Evolutionary conservation across 768 basidiomycete genomes (phyloP), one percentile per base, ranked within the genome.

Genomic region (Pleurotus platypus): DNA sequence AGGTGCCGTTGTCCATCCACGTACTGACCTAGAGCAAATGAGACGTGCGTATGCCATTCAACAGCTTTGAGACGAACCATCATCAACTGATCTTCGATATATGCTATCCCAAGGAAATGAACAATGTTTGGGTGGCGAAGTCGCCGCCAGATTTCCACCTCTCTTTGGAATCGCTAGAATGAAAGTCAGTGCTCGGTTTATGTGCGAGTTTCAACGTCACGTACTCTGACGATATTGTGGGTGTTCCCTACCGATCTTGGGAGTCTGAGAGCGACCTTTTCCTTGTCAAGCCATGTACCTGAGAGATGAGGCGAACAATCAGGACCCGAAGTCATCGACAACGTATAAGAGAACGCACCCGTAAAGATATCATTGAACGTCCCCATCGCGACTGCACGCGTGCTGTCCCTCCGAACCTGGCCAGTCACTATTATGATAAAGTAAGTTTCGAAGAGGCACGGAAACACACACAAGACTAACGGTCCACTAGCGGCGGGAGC

Each of bases 1-100:
- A 70, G 16, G 75, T 75, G 9, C 76, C 74, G 55, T 78, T 70
- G 20, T 72, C 68, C 73, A 78, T 77, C 73, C 73, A 78, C 4
- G 78, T 77, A 40, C 73, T 75, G 55, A 80, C 77, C 75, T 24
- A 50, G 55, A 2, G 18, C n/a, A n/a, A 12, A 48, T 58, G 27
- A 51, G 7, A 22, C 5, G 16, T 9, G 3, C 2, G 7, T 39
- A 1, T 9, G n/a, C 2, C 11, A 45, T 45, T 4, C 2, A 45
- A 45, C 20, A 4, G 20, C n/a, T 13, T 8, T 1, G 20, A 49
- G 22, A 8, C 54, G 16, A 26, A 58, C 50, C 57, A 49, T 51
- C 12, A 58, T 45, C 12, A 54, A 22, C 9, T 38, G 37, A 9
- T 54, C 51, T 26, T 54, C 51, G 12, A 54, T 55, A 22, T 39